Base-by-base conservation (phyloP, 306 rosid species). In the Rosa persica region DNA sequence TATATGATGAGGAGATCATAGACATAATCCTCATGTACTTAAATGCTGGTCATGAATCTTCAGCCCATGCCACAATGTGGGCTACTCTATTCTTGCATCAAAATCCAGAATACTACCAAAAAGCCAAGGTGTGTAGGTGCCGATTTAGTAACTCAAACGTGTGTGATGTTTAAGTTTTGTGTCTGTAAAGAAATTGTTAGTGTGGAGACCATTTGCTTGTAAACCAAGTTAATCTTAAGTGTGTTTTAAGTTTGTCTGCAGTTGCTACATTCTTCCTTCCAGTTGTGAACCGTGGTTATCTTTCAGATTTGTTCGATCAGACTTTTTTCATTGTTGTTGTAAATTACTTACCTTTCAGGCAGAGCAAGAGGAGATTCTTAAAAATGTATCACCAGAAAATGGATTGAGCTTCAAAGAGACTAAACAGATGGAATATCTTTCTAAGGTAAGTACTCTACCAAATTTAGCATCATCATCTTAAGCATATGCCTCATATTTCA, bases 31-130 rank as follows among this genome's bases (percentile, higher is more conserved):
- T 91, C 5, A 67, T 91, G 48, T 93, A 91, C 91, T 83, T 89
- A 76, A 81, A 91, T 78, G 98, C 98, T 16, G 98, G 98, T 8
- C 93, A 93, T 70, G 98, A 93, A 88, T 88, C 93, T 80, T 85
- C 97, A 7, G 94, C 93, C 60, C 97, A 91, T 76, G 91, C 88
- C 34, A 86, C 83, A 25, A 66, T 93, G 89, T 91, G 98, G 98
- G 82, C 95, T 38, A 44, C 87, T 77, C 76, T 91, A 68, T 85
- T 86, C 82, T 86, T 91, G 75, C 78, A 68, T 8, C 72, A 91
- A 40, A 72, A 88, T 70, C 94, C 97, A 16, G 80, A 75, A 74
- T 49, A 52, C 72, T 70, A 83, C 77, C 64, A 73, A 8, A 91
- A 19, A 34, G 95, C 97, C 25, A 91, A 86, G 98, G 95, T 89